Base-by-base conservation (phyloP, 1,284 basidiomycete species). In the Heliocybe sulcata region DNA sequence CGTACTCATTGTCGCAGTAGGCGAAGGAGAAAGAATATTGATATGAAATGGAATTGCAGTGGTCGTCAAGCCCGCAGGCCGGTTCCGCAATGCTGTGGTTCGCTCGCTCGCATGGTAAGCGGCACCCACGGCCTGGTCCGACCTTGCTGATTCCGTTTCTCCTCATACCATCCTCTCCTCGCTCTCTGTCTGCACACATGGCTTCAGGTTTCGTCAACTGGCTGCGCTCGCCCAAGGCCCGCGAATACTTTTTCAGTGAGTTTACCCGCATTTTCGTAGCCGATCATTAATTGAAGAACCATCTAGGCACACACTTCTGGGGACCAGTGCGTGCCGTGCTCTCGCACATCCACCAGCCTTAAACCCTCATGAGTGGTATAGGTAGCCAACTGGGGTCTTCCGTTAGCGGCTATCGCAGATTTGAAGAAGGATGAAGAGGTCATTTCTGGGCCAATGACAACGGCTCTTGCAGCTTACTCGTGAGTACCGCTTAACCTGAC, bases 311-410 rank as follows among this genome's bases (percentile, higher is more conserved):
- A 58, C 93, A 96, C 72, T 96, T 96, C 77, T 96, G 93, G 92
- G 93, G 93, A 64, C 92, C 92, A 59, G 92, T 94, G 58, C 68
- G 90, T 83, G 8, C 38, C 19, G 8, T n/a, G 6, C 19, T 42
- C 16, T 42, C 19, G 47, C 3, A n/a, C 45, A 52, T 22, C 20
- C 38, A 54, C 26, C n/a, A 12, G 26, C 51, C 31, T 23, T 52
- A 20, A 20, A 27, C 10, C 14, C 56, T 54, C 56, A 38, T 59
- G 58, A 54, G 45, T 63, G 49, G 16, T 16, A 53, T 54, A 96
- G 90, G 86, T 94, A 57, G 95, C 95, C 54, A 98, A 98, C 77
- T 98, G 95, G 91, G 95, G 94, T 65, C 82, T 98, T 29, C 94
- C 94, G 55, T 73, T 98, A 42, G 94, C 94, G 61, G 94, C 94